These are phyloP conservation scores for Macrophomina pseudophaseolina DNA, from an alignment of 2,329 filamentous ascomycete species.

Conservation along the genomic window DNA sequence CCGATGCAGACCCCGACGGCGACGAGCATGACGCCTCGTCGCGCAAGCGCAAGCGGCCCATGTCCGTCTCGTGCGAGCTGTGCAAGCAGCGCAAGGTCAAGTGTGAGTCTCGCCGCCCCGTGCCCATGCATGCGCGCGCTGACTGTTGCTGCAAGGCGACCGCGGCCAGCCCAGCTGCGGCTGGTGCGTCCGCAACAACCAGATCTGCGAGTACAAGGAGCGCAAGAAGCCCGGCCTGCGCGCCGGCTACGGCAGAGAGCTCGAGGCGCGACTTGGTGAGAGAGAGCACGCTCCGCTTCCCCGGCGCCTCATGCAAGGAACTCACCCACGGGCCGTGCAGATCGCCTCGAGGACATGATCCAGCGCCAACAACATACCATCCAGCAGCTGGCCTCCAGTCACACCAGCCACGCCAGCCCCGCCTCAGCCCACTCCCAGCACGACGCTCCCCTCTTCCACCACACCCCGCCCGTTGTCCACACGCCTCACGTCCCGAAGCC, in stretches of 20 bases:
- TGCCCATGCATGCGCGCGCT: background rate
- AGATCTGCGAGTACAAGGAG: slow-evolving; percentile 71
- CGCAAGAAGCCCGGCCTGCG: slow-evolving; percentile 70
- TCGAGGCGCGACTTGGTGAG: slow-evolving; percentile 64
- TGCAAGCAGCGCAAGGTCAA: slow-evolving; percentile 81
- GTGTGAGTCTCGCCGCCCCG: slow-evolving; percentile 34
- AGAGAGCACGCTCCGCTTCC: slow-evolving; percentile 30
- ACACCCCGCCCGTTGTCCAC: slow-evolving; percentile 43
- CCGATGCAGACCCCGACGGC: slow-evolving; percentile 28
- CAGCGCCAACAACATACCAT: slow-evolving; percentile 53
- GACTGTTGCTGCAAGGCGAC: slow-evolving; percentile 64
- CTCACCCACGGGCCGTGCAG: slow-evolving; percentile 33
- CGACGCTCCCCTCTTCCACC: slow-evolving; percentile 39
- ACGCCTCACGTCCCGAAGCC: slow-evolving; percentile 50
- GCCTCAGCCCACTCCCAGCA: slow-evolving; percentile 36
- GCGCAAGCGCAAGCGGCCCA: slow-evolving; percentile 57
- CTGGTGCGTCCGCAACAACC: slow-evolving; percentile 72
- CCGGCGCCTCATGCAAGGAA: slow-evolving; percentile 26
- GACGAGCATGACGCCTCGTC: slow-evolving; percentile 26
- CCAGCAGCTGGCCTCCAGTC: slow-evolving; percentile 47
- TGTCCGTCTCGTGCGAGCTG: slow-evolving; percentile 68
- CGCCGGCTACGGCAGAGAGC: slow-evolving; percentile 66
- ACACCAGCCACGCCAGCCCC: slow-evolving; percentile 17
- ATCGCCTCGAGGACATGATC: slow-evolving; percentile 53
- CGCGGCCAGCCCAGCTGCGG: slow-evolving; percentile 76